A percentile compares a stretch with the other conserved stretches of the same genome.
phyloP scores from a whole-genome alignment of 2,329 filamentous ascomycete genomes.

The Aspergillus pseudoterreus region DNA sequence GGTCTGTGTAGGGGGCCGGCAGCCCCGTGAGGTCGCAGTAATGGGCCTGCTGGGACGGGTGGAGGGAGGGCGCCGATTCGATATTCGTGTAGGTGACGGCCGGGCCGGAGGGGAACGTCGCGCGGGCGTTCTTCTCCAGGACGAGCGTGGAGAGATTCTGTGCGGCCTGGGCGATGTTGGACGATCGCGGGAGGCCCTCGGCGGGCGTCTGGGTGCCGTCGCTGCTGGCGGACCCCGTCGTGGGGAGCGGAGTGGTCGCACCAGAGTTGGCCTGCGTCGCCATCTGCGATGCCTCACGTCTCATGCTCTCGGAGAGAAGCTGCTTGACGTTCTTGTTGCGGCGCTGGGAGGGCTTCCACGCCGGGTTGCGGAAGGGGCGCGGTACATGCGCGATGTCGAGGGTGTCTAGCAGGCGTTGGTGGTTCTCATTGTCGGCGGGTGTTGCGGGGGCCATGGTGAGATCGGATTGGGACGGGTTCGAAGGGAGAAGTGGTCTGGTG shows the following conservation, averaged over 20 bases:
- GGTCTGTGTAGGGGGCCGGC: constrained; percentile 86
- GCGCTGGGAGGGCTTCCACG: constrained; percentile 89
- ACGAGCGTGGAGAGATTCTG: constrained; percentile 83
- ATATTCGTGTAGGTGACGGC: constrained; percentile 93
- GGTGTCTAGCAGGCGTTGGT: constrained; percentile 80
- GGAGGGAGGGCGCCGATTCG: constrained; percentile 84
- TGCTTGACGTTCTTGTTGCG: constrained; percentile 99
- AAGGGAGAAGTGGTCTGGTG: neutral
- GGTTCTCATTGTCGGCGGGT: constrained; percentile 72
- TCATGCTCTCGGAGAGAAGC: constrained; percentile 82
- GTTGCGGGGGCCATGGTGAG: constrained; percentile 57
- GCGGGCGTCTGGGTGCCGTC: constrained; percentile 47
- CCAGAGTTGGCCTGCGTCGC: constrained; percentile 82
- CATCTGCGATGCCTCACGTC: constrained; percentile 83
- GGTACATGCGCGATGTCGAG: constrained; percentile 84
- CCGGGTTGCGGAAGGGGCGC: constrained; percentile 84
- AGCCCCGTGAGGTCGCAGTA: constrained; percentile 97
- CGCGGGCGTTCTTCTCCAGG: constrained; percentile 68
- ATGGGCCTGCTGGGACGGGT: constrained; percentile 71
- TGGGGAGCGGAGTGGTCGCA: constrained; percentile 61
- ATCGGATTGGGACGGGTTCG: constrained; percentile 5
- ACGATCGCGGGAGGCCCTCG: constrained; percentile 35
- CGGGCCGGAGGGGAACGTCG: constrained; percentile 54
- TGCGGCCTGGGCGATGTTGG: constrained; percentile 84
- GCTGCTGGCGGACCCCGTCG: constrained; percentile 31